Percentiles rank a stretch among this genome's conserved stretches.
Conservation (phyloP, 148 eudicot species). For the Rhododendron molle region DNA sequence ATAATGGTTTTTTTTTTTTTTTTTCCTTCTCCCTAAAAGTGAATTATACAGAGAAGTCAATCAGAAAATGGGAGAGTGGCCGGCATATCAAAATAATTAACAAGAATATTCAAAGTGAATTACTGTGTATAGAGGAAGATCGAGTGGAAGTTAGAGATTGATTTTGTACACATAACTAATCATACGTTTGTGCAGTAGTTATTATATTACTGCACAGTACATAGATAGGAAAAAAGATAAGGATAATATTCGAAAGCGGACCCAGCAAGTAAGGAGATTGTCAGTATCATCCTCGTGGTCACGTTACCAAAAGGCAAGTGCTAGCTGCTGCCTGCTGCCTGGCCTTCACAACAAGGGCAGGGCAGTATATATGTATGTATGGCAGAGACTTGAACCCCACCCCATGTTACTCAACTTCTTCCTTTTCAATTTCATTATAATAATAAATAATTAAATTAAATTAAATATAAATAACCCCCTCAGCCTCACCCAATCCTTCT, state of each 20-base stretch:
- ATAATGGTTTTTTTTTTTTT: too few species aligned
- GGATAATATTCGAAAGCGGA: not conserved
- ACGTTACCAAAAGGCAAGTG: constrained; percentile 19
- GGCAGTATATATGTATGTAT: constrained; percentile 7
- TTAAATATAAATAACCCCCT: not conserved
- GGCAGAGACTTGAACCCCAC: constrained; percentile 33
- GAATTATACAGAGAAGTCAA: too few species aligned
- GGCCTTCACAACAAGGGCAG: constrained; percentile 23
- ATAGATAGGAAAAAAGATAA: not conserved
- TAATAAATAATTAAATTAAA: too few species aligned
- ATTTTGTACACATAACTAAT: not conserved
- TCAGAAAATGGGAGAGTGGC: too few species aligned
- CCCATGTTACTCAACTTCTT: constrained; percentile 33
- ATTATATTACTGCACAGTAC: too few species aligned
- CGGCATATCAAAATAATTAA: too few species aligned
- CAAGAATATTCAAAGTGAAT: not conserved
- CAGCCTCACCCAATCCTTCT: too few species aligned
- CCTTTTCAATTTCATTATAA: not conserved
- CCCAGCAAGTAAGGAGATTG: constrained; percentile 10
- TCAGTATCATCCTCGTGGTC: constrained; percentile 23
- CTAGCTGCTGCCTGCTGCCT: not conserved
- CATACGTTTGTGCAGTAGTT: too few species aligned
- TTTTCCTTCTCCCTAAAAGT: too few species aligned
- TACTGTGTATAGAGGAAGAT: not conserved
- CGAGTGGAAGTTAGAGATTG: not conserved